Percentiles rank a stretch among this genome's conserved stretches.
Conservation (phyloP, 306 rosid species). For the Vicia sativa region DNA sequence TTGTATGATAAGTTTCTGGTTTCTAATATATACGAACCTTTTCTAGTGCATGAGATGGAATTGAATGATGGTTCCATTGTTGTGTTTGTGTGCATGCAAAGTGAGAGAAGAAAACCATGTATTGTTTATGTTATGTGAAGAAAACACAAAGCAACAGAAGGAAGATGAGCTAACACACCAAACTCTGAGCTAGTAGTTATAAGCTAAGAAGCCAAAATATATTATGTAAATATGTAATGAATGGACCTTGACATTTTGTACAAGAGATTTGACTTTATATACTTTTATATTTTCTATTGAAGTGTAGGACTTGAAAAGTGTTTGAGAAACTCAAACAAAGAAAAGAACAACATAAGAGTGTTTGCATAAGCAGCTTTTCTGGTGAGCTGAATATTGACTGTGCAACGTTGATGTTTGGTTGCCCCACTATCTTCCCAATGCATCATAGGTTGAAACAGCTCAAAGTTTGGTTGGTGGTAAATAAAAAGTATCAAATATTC, state of each 20-base stretch:
- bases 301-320: constrained; percentile 22
- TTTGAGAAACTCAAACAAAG: constrained; percentile 38
- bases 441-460: constrained; percentile 34
- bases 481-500: constrained; percentile 22
- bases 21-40: constrained; percentile 55
- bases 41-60: constrained; percentile 47
- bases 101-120: constrained; percentile 40
- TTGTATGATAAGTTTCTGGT: constrained; percentile 69
- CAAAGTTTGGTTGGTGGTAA: constrained; percentile 49
- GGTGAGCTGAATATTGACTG: constrained; percentile 84
- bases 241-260: constrained; percentile 34
- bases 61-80: constrained; percentile 57
- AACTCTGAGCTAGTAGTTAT: constrained; percentile 45
- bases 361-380: constrained; percentile 35
- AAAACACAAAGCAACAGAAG: constrained; percentile 38
- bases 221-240: constrained; percentile 29
- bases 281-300: constrained; percentile 41
- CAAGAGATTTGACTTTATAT: constrained; percentile 40
- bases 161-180: constrained; percentile 91
- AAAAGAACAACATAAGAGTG: not conserved
- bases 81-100: constrained; percentile 38
- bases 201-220: constrained; percentile 42
- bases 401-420: constrained; percentile 61
- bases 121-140: constrained; percentile 41
- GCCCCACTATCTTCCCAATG: constrained; percentile 58